A percentile compares a stretch with the other conserved stretches of the same genome.
Evolutionary conservation across 345 rosid genomes (phyloP).

Genomic region (Pseudoturritis turrita): DNA sequence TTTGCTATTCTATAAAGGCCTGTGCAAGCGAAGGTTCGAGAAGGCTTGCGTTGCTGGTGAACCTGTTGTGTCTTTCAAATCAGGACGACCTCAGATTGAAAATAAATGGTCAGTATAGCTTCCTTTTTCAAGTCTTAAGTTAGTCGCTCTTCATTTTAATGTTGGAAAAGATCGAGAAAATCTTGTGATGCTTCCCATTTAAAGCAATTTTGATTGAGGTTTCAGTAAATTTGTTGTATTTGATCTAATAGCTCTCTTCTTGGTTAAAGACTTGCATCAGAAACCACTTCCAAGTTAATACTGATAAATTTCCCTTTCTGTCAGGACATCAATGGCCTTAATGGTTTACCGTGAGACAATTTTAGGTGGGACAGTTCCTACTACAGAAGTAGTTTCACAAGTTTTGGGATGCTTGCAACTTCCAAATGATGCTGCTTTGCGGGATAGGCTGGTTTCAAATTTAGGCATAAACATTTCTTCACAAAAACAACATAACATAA

Average conservation of each 20-base stretch:
- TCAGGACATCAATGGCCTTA: conserved; percentile 76
- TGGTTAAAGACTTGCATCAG: not conserved
- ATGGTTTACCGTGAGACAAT: conserved; percentile 67
- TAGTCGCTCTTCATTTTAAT: conserved; percentile 2
- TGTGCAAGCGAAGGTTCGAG: conserved; percentile 69
- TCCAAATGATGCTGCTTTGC: conserved; percentile 62
- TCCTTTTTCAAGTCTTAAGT: not conserved
- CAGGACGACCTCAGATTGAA: conserved; percentile 64
- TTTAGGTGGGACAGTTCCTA: conserved; percentile 55
- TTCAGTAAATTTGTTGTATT: not conserved
- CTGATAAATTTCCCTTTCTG: conserved; percentile 12
- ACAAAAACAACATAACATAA: conserved; percentile 47
- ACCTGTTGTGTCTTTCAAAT: conserved; percentile 57
- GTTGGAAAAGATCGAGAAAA: not conserved
- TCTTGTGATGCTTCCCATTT: not conserved
- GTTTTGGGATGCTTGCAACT: conserved; percentile 83
- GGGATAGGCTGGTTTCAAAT: conserved; percentile 58
- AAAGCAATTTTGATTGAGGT: not conserved
- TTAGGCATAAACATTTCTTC: conserved; percentile 49
- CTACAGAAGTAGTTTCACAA: conserved; percentile 76
- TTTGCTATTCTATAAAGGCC: conserved; percentile 41
- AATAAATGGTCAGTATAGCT: conserved; percentile 60
- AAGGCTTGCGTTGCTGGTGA: conserved; percentile 60
- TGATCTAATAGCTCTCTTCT: not conserved
- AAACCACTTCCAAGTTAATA: conserved; percentile 3